Evolutionary conservation across 345 rosid species (phyloP), one percentile per base, ranked within the genome.

Genomic region (Cardamine chenopodiifolia): DNA sequence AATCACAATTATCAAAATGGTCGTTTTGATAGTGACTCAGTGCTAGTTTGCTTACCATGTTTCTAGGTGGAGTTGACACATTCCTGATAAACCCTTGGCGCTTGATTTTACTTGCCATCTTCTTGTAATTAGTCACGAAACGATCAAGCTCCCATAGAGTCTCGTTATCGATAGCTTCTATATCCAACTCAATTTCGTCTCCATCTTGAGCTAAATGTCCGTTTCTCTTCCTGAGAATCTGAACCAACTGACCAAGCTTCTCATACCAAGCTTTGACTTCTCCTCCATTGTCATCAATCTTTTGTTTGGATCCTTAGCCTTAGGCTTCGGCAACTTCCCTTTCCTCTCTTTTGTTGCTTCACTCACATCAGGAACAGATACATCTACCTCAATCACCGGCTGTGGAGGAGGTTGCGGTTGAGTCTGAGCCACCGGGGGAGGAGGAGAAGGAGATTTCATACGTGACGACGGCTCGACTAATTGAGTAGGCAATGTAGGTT

Each of bases 61-160:
- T 32, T 52, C 69, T 53, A 25, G 55, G 47, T 12, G 74, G 74
- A 49, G 79, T 59, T 49, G 79, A 49, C 2, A 68, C 17, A 4
- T 74, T 75, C 34, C 25, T 50, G 19, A 75, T 68, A 50, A 67
- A 67, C 74, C 85, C 91, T 69, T 90, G 91, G 12, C 96, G 85
- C 79, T 81, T 90, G 7, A 86, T 77, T 80, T 90, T 90, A 81
- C 96, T 88, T 5, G 74, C 89, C 90, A 85, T 77, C 78, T 90
- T 90, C 81, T 88, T 90, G 64, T 86, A 90, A 45, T 90, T 86
- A 0, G 92, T 85, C 31, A 90, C 89, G 59, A 90, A 90, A 13
- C 96, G 85, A 68, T 90, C 96, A 66, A 90, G 86, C 74, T 90
- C 96, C 93, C 96, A 90, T 0, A 88, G 76, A 0, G 96, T 90